Base-by-base conservation (phyloP, 352 stramenopile species). In the Phytopythium sindhum region DNA sequence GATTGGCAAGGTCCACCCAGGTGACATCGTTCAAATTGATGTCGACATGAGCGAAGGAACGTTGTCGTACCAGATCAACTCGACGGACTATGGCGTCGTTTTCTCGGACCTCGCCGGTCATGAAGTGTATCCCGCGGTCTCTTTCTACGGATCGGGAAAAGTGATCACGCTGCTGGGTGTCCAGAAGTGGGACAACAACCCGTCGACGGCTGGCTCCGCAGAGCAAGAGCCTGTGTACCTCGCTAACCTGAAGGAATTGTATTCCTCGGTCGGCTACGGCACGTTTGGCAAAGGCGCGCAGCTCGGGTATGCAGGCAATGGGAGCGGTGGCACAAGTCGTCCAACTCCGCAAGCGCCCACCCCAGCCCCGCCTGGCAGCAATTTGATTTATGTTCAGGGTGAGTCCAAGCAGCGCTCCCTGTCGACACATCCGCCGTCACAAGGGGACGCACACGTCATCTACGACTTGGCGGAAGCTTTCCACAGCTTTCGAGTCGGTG, bases 111-210 rank as follows among this genome's bases (percentile, higher is more conserved):
- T 96, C 10, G 66, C 67, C 28, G 88, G 88, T 0, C 84, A 93
- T 47, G 86, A 96, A 75, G 80, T 96, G 19, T 91, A 91, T 63
- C 88, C 88, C 51, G 88, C 88, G 35, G 88, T 96, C 17, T 95
- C 86, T 17, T 96, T 96, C 47, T 96, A 96, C 58, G 88, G 88
- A n/a, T 95, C 88, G 0, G 88, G 88, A 0, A 96, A 96, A 64
- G 88, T 95, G 10, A 93, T 95, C 57, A 89, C 86, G 0, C 63
- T 95, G 28, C 71, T 94, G 39, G 73, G 83, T 28, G 71, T 95
- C 7, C 84, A 89, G 2, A 92, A 92, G 52, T 94, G 84, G 86
- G 86, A 94, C 47, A 77, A 51, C 57, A 53, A 53, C 31, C 64
- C 54, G 17, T 70, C 65, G 7, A 29, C 24, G 12, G n/a, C 26